Conservation (phyloP, 345 rosid species). For the Rhodamnia argentea region DNA sequence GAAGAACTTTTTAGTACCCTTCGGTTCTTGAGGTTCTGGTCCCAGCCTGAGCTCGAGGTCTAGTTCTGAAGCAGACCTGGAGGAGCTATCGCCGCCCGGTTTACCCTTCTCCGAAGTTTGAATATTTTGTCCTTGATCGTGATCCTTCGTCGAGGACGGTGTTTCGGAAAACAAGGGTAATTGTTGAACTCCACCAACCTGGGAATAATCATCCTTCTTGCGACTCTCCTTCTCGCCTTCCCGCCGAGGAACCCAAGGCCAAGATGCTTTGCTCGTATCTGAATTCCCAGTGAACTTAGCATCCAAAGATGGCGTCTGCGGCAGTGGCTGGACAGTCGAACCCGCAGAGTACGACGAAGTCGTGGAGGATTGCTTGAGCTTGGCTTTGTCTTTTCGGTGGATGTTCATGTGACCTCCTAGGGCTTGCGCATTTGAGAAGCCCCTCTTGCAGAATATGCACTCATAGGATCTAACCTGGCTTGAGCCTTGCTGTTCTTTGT, state of each 20-base stretch:
- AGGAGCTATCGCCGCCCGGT: background rate
- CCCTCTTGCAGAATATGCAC: conserved; percentile 81
- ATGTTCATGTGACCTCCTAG: conserved; percentile 95
- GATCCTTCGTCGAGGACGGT: conserved; percentile 6
- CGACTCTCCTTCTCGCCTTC: background rate
- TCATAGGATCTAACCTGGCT: conserved; percentile 46
- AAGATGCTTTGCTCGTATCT: background rate
- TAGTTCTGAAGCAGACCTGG: background rate
- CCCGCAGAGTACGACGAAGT: background rate
- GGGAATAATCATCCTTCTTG: background rate
- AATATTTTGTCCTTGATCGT: background rate
- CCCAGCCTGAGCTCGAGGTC: conserved; percentile 61
- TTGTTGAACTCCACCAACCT: conserved; percentile 8
- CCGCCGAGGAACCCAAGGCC: conserved; percentile 8
- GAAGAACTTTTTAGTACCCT: conserved; percentile 31
- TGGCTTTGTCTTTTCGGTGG: conserved; percentile 75
- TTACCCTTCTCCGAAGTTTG: background rate
- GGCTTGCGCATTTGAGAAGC: conserved; percentile 89
- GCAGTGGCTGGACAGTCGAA: background rate
- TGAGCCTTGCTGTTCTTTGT: background rate
- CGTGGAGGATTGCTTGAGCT: conserved; percentile 32
- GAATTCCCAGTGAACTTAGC: background rate
- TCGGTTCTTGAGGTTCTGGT: conserved; percentile 19
- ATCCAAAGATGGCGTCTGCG: background rate
- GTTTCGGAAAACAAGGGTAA: conserved; percentile 20